Conservation (phyloP, 331 rosid species). For the Malus hybrid region DNA sequence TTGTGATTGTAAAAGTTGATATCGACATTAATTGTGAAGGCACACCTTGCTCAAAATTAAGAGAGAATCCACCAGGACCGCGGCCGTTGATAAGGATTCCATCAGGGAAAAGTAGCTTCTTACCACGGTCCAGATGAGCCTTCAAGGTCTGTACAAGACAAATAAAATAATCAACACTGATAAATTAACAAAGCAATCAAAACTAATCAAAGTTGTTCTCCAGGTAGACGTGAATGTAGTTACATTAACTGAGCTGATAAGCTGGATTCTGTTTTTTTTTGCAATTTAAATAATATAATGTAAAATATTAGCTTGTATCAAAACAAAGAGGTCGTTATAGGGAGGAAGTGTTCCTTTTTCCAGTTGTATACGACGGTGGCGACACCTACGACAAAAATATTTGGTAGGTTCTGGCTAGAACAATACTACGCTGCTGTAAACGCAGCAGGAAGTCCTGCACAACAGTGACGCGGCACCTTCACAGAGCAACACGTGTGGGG, state of each 20-base stretch:
- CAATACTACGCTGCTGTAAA: no score
- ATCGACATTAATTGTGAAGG: background rate
- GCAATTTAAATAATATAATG: background rate
- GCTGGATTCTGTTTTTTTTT: no score
- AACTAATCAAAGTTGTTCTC: no score
- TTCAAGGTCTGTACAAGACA: constrained; percentile 30
- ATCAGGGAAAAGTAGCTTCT: constrained; percentile 80
- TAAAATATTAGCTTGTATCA: background rate
- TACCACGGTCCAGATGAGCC: constrained; percentile 68
- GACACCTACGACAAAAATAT: no score
- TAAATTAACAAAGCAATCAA: background rate
- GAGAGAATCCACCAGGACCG: constrained; percentile 56
- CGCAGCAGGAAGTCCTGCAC: no score
- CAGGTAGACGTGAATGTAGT: background rate
- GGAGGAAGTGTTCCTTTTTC: no score
- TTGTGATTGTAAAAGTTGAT: background rate
- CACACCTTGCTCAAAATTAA: constrained; percentile 84
- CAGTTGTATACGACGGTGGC: no score
- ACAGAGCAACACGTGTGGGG: no score
- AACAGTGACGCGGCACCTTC: no score
- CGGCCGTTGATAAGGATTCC: constrained; percentile 97
- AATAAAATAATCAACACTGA: background rate
- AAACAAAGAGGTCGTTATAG: no score
- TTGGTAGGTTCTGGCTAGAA: no score
- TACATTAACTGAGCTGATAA: background rate